phyloP scores from a whole-genome alignment of 257 asterid species.

The Gentiana straminea region DNA sequence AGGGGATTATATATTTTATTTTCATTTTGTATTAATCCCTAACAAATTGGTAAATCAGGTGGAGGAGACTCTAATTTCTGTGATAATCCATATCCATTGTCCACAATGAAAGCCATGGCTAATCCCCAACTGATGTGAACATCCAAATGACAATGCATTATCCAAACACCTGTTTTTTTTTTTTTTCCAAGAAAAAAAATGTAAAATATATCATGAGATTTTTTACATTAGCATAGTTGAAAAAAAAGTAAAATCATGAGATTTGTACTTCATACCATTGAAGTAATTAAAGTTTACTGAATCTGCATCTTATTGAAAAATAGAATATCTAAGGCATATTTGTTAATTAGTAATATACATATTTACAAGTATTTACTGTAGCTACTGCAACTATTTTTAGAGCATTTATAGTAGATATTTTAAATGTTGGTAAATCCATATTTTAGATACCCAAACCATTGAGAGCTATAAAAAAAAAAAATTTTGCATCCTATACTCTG shows the following conservation, averaged over 20 bases:
- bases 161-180: constrained; percentile 53
- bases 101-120: constrained; percentile 75
- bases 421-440: too few relatives aligned
- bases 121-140: constrained; percentile 77
- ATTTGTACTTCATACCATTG: neutral
- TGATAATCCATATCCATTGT: constrained; percentile 50
- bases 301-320: too few relatives aligned
- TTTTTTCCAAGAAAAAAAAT: neutral
- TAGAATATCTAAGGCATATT: too few relatives aligned
- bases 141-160: constrained; percentile 91
- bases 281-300: too few relatives aligned
- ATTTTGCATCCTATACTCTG: too few relatives aligned
- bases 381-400: too few relatives aligned
- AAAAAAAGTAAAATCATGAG: neutral
- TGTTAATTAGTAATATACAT: too few relatives aligned
- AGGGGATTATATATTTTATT: neutral
- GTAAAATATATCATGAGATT: neutral
- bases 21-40: neutral
- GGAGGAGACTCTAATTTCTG: constrained; percentile 58
- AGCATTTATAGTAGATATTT: too few relatives aligned
- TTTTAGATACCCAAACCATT: too few relatives aligned
- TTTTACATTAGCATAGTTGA: neutral
- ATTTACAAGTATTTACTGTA: too few relatives aligned
- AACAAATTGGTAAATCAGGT: constrained; percentile 55
- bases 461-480: too few relatives aligned